phyloP scores from a whole-genome alignment of 495 filamentous ascomycete species.

The Friedmanniomyces endolithicus region DNA sequence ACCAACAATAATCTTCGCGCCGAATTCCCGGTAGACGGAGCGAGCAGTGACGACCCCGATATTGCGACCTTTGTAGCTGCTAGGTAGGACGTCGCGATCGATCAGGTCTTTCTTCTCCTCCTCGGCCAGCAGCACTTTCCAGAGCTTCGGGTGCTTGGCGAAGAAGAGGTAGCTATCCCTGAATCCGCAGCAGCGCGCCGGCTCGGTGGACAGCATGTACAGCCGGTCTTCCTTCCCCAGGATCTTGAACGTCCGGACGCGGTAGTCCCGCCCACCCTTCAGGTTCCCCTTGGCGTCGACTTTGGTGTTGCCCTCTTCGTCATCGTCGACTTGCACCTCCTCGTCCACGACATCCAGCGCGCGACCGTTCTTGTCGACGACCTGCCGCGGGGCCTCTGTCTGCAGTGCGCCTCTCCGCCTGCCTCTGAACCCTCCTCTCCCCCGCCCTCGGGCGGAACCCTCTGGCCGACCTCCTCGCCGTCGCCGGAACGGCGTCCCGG shows the following conservation, averaged over 20 bases:
- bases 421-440: constrained; percentile 52
- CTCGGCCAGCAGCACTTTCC: constrained; percentile 91
- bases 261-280: constrained; percentile 71
- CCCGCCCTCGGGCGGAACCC: constrained; percentile 33
- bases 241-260: constrained; percentile 87
- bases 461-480: constrained; percentile 61
- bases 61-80: constrained; percentile 94
- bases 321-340: constrained; percentile 77
- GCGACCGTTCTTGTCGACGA: constrained; percentile 89
- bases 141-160: constrained; percentile 85
- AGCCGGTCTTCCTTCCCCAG: constrained; percentile 67
- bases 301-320: constrained; percentile 80
- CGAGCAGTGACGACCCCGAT: constrained; percentile 95
- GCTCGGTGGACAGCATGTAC: constrained; percentile 98
- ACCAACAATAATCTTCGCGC: constrained; percentile 83
- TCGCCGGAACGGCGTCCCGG: constrained; percentile 48
- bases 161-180: constrained; percentile 97
- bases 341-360: constrained; percentile 83
- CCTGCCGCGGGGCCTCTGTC: constrained; percentile 65
- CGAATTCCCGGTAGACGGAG: constrained; percentile 94
- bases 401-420: constrained; percentile 53
- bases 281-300: constrained; percentile 80
- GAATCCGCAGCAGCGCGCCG: constrained; percentile 91
- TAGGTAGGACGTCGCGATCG: constrained; percentile 83
- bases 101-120: constrained; percentile 89